A percentile compares a stretch with the other conserved stretches of the same genome.
Conservation (phyloP, 371 early-diverging fungal species). For the Lichtheimia ornata region DNA sequence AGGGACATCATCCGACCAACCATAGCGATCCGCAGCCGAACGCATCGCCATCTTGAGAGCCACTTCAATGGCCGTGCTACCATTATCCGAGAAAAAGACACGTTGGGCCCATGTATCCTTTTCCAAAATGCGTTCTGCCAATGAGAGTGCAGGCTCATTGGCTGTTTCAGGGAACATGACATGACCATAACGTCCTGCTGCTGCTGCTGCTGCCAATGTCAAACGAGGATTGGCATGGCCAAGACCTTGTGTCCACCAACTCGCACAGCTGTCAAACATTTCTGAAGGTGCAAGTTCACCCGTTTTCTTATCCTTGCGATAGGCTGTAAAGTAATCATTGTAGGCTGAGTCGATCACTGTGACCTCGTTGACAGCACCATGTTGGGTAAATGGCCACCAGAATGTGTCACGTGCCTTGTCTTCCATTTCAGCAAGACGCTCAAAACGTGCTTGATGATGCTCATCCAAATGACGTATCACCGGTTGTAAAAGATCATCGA, state of each 20-base stretch:
- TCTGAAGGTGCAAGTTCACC: slow-evolving; percentile 26
- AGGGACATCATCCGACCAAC: slow-evolving; percentile 32
- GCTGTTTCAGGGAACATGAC: slow-evolving; percentile 82
- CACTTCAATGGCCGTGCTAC: slow-evolving; percentile 81
- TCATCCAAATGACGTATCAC: slow-evolving; percentile 53
- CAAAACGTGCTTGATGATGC: slow-evolving; percentile 54
- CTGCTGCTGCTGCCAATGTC: slow-evolving; percentile 65
- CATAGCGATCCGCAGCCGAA: slow-evolving; percentile 44
- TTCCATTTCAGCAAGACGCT: slow-evolving; percentile 61
- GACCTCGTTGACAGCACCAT: slow-evolving; percentile 60
- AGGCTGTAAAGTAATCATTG: slow-evolving; percentile 64
- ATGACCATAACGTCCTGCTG: slow-evolving; percentile 83
- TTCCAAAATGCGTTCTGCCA: slow-evolving; percentile 68
- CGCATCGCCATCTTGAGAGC: slow-evolving; percentile 82
- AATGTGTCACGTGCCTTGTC: slow-evolving; percentile 55
- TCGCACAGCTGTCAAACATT: slow-evolving; percentile 78
- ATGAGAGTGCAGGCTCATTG: slow-evolving; percentile 69
- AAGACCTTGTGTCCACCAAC: slow-evolving; percentile 88
- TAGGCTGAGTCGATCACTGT: slow-evolving; percentile 82
- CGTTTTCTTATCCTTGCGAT: slow-evolving; percentile 23
- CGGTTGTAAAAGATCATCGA: slow-evolving; percentile 48
- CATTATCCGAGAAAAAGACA: slow-evolving; percentile 82
- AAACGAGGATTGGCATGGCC: slow-evolving; percentile 75
- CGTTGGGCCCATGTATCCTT: slow-evolving; percentile 72
- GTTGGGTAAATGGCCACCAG: slow-evolving; percentile 92